Conservation (phyloP, 352 stramenopile genomes). For the Globisporangium viniferum region DNA sequence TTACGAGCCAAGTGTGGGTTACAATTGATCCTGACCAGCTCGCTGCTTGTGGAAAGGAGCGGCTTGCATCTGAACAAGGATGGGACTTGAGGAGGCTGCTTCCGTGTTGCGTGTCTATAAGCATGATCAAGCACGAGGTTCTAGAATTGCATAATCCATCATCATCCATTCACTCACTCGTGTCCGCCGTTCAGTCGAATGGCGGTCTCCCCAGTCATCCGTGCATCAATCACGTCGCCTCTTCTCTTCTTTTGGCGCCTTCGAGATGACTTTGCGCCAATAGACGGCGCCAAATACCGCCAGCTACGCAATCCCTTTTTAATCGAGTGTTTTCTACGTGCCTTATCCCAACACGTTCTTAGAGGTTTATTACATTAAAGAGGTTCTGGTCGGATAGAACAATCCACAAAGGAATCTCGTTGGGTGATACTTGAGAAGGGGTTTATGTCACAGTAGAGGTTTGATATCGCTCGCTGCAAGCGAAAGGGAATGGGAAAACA, state of each 20-base stretch:
- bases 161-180: background rate
- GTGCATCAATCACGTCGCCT: background rate
- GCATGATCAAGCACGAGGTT: background rate
- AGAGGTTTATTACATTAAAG: background rate
- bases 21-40: background rate
- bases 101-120: background rate
- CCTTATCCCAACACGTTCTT: background rate
- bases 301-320: background rate
- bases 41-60: background rate
- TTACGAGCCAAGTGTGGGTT: background rate
- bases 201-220: background rate
- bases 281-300: background rate
- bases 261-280: background rate
- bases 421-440: constrained; percentile 1
- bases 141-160: background rate
- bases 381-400: background rate
- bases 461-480: background rate
- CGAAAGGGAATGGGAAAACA: background rate
- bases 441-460: background rate
- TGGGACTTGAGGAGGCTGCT: background rate
- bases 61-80: background rate
- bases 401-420: background rate
- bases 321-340: background rate
- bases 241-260: background rate
- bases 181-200: background rate